Conservation (phyloP, 257 asterid genomes). For the Parsonsia alboflavescens region DNA sequence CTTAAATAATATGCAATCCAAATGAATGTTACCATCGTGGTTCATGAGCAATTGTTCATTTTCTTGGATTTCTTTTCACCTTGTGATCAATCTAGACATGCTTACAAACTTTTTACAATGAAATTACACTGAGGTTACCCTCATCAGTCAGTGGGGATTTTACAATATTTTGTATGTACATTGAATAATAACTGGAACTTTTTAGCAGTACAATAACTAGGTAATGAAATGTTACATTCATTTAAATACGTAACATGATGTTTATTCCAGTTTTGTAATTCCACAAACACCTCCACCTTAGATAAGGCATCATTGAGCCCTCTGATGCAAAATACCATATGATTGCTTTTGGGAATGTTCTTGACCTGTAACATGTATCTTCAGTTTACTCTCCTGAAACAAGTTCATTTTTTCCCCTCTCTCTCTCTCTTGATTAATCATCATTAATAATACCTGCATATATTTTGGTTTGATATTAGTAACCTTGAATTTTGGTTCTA, state of each 20-base stretch:
- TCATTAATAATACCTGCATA: not conserved
- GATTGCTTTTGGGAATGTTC: not conserved
- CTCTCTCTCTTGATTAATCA: not conserved
- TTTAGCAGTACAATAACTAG: not conserved
- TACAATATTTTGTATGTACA: not conserved
- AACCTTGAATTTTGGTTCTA: not conserved
- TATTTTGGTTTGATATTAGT: not conserved
- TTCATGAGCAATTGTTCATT: not conserved
- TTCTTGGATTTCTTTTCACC: not conserved
- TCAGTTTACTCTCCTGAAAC: not conserved
- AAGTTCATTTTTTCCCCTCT: not conserved
- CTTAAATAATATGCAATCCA: not conserved
- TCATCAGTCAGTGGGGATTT: not conserved
- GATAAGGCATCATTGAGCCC: not conserved
- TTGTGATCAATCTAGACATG: not conserved
- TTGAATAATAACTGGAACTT: not conserved
- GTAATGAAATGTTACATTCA: not conserved
- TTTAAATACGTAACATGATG: not conserved
- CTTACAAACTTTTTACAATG: not conserved
- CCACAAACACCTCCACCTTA: not conserved
- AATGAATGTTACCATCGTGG: not conserved
- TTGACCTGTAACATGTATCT: not conserved
- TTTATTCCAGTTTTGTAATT: not conserved
- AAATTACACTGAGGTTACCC: not conserved
- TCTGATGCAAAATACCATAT: not conserved